Evolutionary conservation across 2,329 filamentous ascomycete genomes (phyloP), one percentile per base, ranked within the genome.

Genomic region (Colletotrichum gigasporum): DNA sequence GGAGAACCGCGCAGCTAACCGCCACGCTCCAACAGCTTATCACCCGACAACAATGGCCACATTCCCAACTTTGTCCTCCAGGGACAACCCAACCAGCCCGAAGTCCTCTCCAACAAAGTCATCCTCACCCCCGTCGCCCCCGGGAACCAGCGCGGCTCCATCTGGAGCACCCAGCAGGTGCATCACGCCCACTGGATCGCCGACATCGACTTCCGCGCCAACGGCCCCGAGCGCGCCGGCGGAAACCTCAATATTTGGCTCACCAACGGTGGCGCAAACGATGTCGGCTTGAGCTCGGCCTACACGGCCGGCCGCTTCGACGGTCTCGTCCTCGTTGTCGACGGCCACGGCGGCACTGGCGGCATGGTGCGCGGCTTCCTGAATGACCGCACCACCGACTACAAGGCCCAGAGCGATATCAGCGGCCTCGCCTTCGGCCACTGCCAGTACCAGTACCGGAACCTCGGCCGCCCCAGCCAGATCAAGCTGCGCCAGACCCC

Each of bases 161-260:
- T 96, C 70, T 99, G 96, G 95, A 84, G 90, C 30, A 88, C 94
- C 67, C 76, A 82, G 63, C 73, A 84, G 32, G 82, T 91, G 50
- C 78, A 87, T 70, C 82, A 90, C 65, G 78, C 83, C n/a, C 85
- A 90, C 76, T 99, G 94, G 94, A 86, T 88, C 8, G 88, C 90
- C 52, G 92, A 97, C 73, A 84, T 98, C 70, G 90, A 96, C 73
- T 97, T 99, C 79, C 88, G 96, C 69, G 92, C 90, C 54, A 93
- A 88, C 66, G 96, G 96, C 7, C 90, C 91, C 67, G 96, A 98
- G 74, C 85, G 92, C 70, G 93, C 90, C 52, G 89, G 90, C 62
- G 96, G 96, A 50, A 97, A 96, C 79, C 82, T 99, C 70, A 95
- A 98, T 78, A 85, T 99, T 72, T 99, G 96, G 96, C 93, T 96